A percentile compares a stretch with the other conserved stretches of the same genome.
Evolutionary conservation across 768 basidiomycete genomes (phyloP).

Genomic region (Lactarius tabidus): DNA sequence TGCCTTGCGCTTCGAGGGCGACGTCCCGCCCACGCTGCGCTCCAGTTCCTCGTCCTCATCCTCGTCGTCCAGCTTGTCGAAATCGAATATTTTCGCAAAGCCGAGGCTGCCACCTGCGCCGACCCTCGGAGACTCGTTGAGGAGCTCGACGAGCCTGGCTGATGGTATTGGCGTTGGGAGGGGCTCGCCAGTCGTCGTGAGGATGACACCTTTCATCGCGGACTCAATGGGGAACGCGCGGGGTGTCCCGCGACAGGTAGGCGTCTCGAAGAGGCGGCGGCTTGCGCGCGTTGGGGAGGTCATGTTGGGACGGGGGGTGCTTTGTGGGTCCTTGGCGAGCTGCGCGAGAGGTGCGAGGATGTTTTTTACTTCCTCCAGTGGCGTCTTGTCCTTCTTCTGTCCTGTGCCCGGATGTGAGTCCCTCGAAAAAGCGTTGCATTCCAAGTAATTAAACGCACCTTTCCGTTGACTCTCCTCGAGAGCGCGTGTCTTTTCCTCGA

Average conservation of each 20-base stretch:
- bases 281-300: slow-evolving; percentile 9
- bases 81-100: slow-evolving; percentile 77
- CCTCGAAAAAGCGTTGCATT: neutral
- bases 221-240: slow-evolving; percentile 30
- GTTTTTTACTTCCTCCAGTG: slow-evolving; percentile 76
- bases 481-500: slow-evolving; percentile 49
- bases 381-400: slow-evolving; percentile 52
- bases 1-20: slow-evolving; percentile 33
- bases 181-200: slow-evolving; percentile 73
- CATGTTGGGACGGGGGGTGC: slow-evolving; percentile 29
- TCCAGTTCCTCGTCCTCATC: slow-evolving; percentile 31
- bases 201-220: slow-evolving; percentile 59
- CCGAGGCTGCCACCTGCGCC: slow-evolving; percentile 50
- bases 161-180: slow-evolving; percentile 64
- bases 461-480: slow-evolving; percentile 38
- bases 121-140: slow-evolving; percentile 58
- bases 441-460: slow-evolving; percentile 25
- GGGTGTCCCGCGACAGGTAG: slow-evolving; percentile 40
- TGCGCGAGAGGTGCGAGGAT: slow-evolving; percentile 50
- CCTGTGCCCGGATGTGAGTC: slow-evolving; percentile 11
- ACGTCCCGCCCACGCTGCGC: slow-evolving; percentile 31
- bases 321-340: slow-evolving; percentile 31
- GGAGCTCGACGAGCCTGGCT: slow-evolving; percentile 54
- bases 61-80: slow-evolving; percentile 37
- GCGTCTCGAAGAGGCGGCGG: slow-evolving; percentile 46